Conservation (phyloP, 2,329 filamentous ascomycete genomes). For the Coccinonectria pachysandricola region DNA sequence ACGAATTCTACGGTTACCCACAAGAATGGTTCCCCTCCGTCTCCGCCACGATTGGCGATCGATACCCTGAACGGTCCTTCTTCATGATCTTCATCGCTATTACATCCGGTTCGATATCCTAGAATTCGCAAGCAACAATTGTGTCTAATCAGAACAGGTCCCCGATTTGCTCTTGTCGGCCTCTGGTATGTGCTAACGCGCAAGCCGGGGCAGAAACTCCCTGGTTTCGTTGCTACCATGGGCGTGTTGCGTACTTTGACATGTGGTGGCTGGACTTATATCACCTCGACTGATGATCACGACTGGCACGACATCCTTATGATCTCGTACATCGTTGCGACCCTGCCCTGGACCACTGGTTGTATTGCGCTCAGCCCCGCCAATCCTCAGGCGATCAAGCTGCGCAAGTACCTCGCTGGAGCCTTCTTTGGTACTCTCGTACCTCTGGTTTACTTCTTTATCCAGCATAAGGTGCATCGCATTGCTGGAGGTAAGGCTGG, state of each 20-base stretch:
- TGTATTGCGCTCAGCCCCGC: constrained; percentile 81
- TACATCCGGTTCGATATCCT: constrained; percentile 58
- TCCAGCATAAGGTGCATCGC: constrained; percentile 95
- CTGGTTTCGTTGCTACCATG: constrained; percentile 69
- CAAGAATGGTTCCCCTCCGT: constrained; percentile 96
- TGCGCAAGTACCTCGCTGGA: constrained; percentile 73
- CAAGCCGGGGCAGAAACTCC: constrained; percentile 61
- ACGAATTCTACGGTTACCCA: constrained; percentile 90
- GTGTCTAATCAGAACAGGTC: constrained; percentile 43
- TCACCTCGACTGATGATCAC: constrained; percentile 96
- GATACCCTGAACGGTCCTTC: constrained; percentile 90
- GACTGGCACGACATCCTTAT: constrained; percentile 99
- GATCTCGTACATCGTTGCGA: constrained; percentile 94
- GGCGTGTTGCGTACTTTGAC: constrained; percentile 84
- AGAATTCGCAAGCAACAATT: not conserved
- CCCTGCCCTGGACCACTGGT: constrained; percentile 88
- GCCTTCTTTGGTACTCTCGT: constrained; percentile 87
- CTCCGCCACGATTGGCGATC: constrained; percentile 92
- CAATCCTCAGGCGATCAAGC: constrained; percentile 74
- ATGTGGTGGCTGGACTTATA: constrained; percentile 96
- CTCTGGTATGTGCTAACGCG: constrained; percentile 87
- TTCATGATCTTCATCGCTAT: constrained; percentile 97
- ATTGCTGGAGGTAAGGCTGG: constrained; percentile 72
- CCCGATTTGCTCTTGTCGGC: constrained; percentile 80
- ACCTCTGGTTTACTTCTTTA: constrained; percentile 91